phyloP scores from a whole-genome alignment of 257 asterid species.

The Fraxinus pennsylvanica region DNA sequence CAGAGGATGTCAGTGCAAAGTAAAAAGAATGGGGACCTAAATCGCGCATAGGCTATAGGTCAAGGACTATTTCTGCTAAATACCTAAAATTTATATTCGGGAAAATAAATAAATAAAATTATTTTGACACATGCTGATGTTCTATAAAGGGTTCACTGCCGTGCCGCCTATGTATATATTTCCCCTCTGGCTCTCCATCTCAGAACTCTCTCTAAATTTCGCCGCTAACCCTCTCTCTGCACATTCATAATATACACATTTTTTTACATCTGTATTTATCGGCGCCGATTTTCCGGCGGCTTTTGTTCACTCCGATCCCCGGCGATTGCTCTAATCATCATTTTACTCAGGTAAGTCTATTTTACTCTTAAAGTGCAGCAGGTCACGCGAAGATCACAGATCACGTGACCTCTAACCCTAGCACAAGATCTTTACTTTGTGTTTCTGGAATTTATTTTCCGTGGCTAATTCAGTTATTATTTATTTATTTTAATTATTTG shows the following conservation, averaged over 20 bases:
- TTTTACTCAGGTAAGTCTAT: slow-evolving; percentile 29
- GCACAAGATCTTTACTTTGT: slow-evolving; percentile 7
- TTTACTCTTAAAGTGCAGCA: neutral
- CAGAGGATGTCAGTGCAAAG: neutral
- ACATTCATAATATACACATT: neutral
- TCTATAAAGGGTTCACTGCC: neutral
- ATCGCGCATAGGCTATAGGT: neutral
- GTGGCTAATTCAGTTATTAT: slow-evolving; percentile 17
- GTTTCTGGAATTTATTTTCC: neutral
- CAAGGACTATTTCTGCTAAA: neutral
- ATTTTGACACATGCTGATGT: neutral
- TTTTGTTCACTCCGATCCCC: slow-evolving; percentile 19
- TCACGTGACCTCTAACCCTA: slow-evolving; percentile 40
- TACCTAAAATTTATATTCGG: neutral
- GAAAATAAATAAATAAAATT: neutral
- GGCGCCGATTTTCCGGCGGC: slow-evolving; percentile 17
- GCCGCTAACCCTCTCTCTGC: slow-evolving; percentile 32
- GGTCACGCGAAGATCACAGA: slow-evolving; percentile 31
- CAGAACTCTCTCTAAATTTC: slow-evolving; percentile 28
- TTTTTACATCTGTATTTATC: slow-evolving; percentile 1
- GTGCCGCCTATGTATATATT: neutral
- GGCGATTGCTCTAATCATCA: slow-evolving; percentile 36
- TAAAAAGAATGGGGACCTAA: neutral
- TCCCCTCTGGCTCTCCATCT: slow-evolving; percentile 25
- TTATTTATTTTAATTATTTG: slow-evolving; percentile 1